A percentile compares a stretch with the other conserved stretches of the same genome.
phyloP scores from a whole-genome alignment of 352 stramenopile species.

The Phytophthora aleatoria region DNA sequence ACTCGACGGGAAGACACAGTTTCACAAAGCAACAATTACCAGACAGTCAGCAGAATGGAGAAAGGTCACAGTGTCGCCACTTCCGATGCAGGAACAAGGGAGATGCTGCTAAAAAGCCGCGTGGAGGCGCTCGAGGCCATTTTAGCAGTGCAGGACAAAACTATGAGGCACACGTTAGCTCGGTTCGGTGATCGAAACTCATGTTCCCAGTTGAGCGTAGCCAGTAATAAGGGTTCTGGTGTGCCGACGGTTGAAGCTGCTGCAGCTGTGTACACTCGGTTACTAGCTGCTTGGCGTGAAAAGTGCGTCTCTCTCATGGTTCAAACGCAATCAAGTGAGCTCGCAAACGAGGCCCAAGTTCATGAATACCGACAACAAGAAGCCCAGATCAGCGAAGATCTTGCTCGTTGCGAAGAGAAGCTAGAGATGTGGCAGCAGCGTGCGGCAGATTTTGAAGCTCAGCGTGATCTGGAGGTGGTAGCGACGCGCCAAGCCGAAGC shows the following conservation, averaged over 20 bases:
- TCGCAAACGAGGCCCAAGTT: constrained; percentile 20
- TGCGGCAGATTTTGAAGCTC: constrained; percentile 53
- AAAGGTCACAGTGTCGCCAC: not conserved
- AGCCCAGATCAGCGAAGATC: constrained; percentile 13
- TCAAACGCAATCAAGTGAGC: constrained; percentile 46
- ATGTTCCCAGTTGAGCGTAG: constrained; percentile 4
- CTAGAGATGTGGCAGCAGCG: constrained; percentile 62
- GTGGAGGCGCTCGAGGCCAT: constrained; percentile 62
- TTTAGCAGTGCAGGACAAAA: constrained; percentile 62
- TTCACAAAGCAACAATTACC: not conserved
- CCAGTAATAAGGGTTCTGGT: constrained; percentile 1
- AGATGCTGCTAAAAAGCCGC: constrained; percentile 48
- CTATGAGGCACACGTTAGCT: constrained; percentile 42
- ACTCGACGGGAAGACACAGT: constrained; percentile 5
- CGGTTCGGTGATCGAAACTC: constrained; percentile 25
- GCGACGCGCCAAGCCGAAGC: constrained; percentile 33
- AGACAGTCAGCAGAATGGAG: not conserved
- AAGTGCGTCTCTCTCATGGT: constrained; percentile 70
- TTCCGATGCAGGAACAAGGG: not conserved
- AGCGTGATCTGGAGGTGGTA: constrained; percentile 60
- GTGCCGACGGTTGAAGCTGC: constrained; percentile 15
- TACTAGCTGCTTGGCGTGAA: constrained; percentile 49
- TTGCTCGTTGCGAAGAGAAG: constrained; percentile 32
- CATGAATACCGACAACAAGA: constrained; percentile 15
- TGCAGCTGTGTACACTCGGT: constrained; percentile 18